phyloP scores from a whole-genome alignment of 2,329 filamentous ascomycete genomes.

The Colletotrichum echinochloae region DNA sequence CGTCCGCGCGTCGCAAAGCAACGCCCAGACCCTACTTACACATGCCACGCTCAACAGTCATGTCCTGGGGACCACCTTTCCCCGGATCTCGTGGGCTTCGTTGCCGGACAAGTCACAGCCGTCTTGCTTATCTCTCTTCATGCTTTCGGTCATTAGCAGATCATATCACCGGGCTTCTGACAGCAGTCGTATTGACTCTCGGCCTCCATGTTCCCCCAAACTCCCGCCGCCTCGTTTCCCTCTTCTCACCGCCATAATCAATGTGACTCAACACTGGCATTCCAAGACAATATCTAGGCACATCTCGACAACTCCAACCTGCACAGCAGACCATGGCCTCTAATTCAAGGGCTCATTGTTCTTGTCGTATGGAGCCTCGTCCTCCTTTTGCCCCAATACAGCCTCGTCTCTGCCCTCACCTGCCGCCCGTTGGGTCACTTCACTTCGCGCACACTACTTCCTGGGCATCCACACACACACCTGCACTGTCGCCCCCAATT shows the following conservation, averaged over 20 bases:
- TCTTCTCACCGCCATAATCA: slow-evolving; percentile 31
- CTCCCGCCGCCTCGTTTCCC: slow-evolving; percentile 1
- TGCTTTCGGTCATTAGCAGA: slow-evolving; percentile 25
- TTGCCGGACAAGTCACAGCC: slow-evolving; percentile 33
- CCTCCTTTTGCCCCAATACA: slow-evolving; percentile 31
- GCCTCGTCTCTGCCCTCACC: slow-evolving; percentile 28
- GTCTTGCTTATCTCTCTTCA: slow-evolving; percentile 25
- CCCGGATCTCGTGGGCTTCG: slow-evolving; percentile 26
- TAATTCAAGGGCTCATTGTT: slow-evolving; percentile 1
- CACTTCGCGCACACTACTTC: slow-evolving; percentile 22
- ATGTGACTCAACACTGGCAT: slow-evolving; percentile 17
- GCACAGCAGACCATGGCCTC: slow-evolving; percentile 11
- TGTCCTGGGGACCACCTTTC: slow-evolving; percentile 24
- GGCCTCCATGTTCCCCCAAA: slow-evolving; percentile 4
- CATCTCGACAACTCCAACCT: background rate
- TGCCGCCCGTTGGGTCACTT: slow-evolving; percentile 36
- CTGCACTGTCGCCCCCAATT: slow-evolving; percentile 3
- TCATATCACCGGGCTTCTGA: slow-evolving; percentile 9
- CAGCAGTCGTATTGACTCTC: background rate
- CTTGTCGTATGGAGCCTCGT: slow-evolving; percentile 28
- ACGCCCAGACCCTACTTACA: slow-evolving; percentile 26
- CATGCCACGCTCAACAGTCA: slow-evolving; percentile 19
- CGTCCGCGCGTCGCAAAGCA: slow-evolving; percentile 18
- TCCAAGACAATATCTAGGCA: slow-evolving; percentile 18
- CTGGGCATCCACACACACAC: slow-evolving; percentile 23